Conservation (phyloP, 2,329 filamentous ascomycete species). For the Magnaporthales sp. region DNA sequence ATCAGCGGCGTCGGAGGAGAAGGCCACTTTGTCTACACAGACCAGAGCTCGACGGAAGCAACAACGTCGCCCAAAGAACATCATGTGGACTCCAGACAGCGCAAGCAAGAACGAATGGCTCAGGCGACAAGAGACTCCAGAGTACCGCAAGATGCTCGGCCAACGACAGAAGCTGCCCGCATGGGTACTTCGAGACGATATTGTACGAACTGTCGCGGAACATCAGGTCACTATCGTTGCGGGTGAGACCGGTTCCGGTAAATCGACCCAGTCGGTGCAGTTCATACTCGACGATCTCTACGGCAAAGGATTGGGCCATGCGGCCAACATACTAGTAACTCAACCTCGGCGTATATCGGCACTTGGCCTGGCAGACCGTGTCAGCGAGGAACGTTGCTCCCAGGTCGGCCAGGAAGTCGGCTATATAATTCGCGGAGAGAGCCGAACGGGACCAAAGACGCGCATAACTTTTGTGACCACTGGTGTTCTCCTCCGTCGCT, state of each 20-base stretch:
- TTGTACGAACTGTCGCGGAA: constrained; percentile 64
- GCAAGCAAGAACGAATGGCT: constrained; percentile 62
- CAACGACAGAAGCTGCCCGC: constrained; percentile 72
- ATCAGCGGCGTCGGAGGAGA: constrained; percentile 53
- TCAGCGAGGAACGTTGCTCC: constrained; percentile 80
- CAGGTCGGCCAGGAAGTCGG: constrained; percentile 81
- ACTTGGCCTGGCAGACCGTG: constrained; percentile 84
- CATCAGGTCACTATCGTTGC: constrained; percentile 94
- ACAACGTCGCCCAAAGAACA: constrained; percentile 43
- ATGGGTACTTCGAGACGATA: constrained; percentile 71
- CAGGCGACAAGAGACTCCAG: constrained; percentile 52
- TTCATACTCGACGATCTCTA: constrained; percentile 93
- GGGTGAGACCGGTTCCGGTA: constrained; percentile 93
- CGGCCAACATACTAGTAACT: constrained; percentile 87
- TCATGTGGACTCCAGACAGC: constrained; percentile 54
- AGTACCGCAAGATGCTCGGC: constrained; percentile 66
- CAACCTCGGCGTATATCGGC: constrained; percentile 93
- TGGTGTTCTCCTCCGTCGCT: constrained; percentile 77
- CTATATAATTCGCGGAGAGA: constrained; percentile 87
- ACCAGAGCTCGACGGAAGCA: constrained; percentile 9
- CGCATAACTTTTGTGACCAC: constrained; percentile 95
- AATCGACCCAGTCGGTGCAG: constrained; percentile 94
- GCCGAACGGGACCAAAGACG: constrained; percentile 62
- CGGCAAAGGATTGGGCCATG: constrained; percentile 60
- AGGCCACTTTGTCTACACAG: constrained; percentile 16